Percentiles rank a stretch among this genome's conserved stretches.
phyloP scores from a whole-genome alignment of 2,329 filamentous ascomycete species.

The Fusarium avenaceum region DNA sequence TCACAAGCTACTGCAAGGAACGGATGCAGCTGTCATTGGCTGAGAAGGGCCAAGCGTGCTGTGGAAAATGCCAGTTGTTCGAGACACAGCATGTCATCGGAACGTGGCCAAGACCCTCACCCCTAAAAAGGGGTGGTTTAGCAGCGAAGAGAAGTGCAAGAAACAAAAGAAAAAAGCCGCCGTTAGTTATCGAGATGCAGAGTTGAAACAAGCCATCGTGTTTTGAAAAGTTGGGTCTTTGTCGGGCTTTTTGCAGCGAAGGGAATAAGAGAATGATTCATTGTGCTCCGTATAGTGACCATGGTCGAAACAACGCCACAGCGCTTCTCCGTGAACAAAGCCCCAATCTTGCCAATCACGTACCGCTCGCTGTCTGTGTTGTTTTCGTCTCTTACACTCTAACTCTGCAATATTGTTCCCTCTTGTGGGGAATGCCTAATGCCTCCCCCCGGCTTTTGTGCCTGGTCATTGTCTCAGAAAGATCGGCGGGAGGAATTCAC shows the following conservation, averaged over 20 bases:
- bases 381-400: background rate
- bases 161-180: background rate
- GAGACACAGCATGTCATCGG: constrained; percentile 28
- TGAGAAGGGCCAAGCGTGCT: background rate
- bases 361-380: background rate
- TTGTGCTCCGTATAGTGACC: background rate
- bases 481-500: constrained; percentile 7
- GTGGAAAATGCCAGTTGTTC: constrained; percentile 23
- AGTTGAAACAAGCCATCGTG: constrained; percentile 31
- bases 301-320: constrained; percentile 33
- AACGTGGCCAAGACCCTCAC: constrained; percentile 6
- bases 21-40: constrained; percentile 15
- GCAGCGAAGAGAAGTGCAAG: background rate
- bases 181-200: background rate
- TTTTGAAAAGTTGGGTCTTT: constrained; percentile 25
- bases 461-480: background rate
- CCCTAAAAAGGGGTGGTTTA: constrained; percentile 9
- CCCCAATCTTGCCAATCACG: constrained; percentile 14
- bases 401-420: background rate
- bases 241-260: constrained; percentile 6
- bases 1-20: constrained; percentile 38
- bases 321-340: constrained; percentile 25
- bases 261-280: background rate
- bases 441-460: background rate
- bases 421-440: background rate